phyloP scores from a whole-genome alignment of 306 rosid genomes.

The Cucurbita argyrosperma region DNA sequence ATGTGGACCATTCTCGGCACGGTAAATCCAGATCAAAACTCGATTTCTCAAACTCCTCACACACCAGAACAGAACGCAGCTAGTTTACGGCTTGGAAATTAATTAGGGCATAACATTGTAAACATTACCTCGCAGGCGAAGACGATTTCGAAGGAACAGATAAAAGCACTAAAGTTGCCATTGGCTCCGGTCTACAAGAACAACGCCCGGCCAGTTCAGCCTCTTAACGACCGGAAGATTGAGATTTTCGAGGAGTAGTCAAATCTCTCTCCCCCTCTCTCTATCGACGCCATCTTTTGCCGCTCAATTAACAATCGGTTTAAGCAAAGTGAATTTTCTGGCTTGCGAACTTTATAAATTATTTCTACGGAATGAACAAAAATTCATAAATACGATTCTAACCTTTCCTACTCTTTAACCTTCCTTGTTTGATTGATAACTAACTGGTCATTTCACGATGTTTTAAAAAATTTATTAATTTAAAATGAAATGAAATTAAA shows the following conservation, averaged over 20 bases:
- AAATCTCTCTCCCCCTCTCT: neutral
- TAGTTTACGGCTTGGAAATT: neutral
- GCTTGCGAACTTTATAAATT: neutral
- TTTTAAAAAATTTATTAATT: no score
- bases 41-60: neutral
- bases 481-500: no score
- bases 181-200: constrained; percentile 21
- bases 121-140: constrained; percentile 30
- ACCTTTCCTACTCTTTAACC: neutral
- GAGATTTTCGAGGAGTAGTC: constrained; percentile 14
- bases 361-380: fast-evolving
- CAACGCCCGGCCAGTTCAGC: constrained; percentile 64
- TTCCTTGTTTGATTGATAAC: neutral
- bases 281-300: neutral
- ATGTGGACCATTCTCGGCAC: constrained; percentile 59
- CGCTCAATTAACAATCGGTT: neutral
- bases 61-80: neutral
- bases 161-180: constrained; percentile 45
- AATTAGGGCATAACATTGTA: neutral
- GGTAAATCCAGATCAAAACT: constrained; percentile 16
- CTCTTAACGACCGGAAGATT: constrained; percentile 48
- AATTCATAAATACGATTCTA: neutral
- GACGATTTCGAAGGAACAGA: constrained; percentile 44
- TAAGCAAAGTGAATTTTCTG: neutral
- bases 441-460: neutral